Evolutionary conservation across 108 stramenopile genomes (phyloP).

Genomic region (Nitzschia putrida): DNA sequence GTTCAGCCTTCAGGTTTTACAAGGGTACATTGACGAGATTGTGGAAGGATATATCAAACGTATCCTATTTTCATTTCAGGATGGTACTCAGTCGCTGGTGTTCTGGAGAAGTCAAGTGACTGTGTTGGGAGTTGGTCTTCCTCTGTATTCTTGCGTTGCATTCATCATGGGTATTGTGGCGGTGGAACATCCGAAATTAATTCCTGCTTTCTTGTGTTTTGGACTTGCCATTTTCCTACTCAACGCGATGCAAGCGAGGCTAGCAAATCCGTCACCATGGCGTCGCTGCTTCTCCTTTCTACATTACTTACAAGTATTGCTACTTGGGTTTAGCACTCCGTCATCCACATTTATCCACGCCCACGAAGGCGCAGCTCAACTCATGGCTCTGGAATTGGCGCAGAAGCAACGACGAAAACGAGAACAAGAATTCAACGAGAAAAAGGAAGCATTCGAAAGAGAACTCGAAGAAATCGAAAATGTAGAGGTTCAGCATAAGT

Average conservation of each 20-base stretch:
- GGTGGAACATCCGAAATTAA: constrained; percentile 18
- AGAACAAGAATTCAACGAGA: constrained; percentile 20
- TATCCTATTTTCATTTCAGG: constrained; percentile 17
- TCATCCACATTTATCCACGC: constrained; percentile 7
- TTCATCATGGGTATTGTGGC: constrained; percentile 10
- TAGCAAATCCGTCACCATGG: constrained; percentile 16
- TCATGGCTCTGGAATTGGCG: constrained; percentile 1
- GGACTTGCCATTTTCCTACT: constrained; percentile 16
- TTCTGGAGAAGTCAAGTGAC: constrained; percentile 28
- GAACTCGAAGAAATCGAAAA: constrained; percentile 25
- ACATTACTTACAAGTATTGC: constrained; percentile 14
- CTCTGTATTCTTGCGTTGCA: constrained; percentile 20
- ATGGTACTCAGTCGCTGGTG: constrained; percentile 24
- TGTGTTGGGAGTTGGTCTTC: constrained; percentile 10
- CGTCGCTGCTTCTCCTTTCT: constrained; percentile 13
- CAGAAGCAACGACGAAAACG: constrained; percentile 10
- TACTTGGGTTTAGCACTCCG: not conserved
- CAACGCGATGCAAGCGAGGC: constrained; percentile 8
- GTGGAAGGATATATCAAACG: constrained; percentile 30
- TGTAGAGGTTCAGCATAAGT: constrained; percentile 13
- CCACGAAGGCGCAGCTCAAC: constrained; percentile 28
- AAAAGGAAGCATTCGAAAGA: constrained; percentile 27
- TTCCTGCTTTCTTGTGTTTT: constrained; percentile 16
- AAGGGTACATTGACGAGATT: constrained; percentile 43
- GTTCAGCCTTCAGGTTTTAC: constrained; percentile 30